Percentiles rank a stretch among this genome's conserved stretches.
Evolutionary conservation across 2,329 filamentous ascomycete species (phyloP).

Genomic region (Chaetomium olivaceum): DNA sequence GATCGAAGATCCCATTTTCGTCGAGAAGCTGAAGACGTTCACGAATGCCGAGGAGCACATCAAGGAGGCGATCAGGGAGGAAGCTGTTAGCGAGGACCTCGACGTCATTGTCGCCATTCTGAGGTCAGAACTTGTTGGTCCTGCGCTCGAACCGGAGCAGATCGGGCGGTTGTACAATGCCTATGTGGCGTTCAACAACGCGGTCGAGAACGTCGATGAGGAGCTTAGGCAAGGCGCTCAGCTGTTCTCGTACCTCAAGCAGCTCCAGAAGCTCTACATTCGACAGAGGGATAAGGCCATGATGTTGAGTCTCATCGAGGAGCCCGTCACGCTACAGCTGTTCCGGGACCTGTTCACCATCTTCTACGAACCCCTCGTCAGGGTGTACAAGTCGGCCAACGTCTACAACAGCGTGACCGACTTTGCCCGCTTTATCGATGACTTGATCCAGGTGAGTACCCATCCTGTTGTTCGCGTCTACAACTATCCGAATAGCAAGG

Average conservation of each 20-base stretch:
- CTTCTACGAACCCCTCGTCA: slow-evolving; percentile 95
- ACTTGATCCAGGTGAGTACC: slow-evolving; percentile 73
- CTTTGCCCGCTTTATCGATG: slow-evolving; percentile 89
- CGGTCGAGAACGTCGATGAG: slow-evolving; percentile 85
- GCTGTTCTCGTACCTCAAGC: slow-evolving; percentile 92
- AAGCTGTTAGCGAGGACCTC: slow-evolving; percentile 71
- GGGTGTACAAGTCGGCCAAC: slow-evolving; percentile 98
- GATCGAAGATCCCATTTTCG: slow-evolving; percentile 78
- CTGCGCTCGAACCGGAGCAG: slow-evolving; percentile 71
- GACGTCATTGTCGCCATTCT: slow-evolving; percentile 86
- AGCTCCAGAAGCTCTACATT: slow-evolving; percentile 87
- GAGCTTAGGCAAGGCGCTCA: slow-evolving; percentile 87
- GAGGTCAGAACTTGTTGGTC: slow-evolving; percentile 73
- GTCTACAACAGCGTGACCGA: slow-evolving; percentile 97
- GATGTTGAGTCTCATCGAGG: slow-evolving; percentile 95
- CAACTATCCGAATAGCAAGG: slow-evolving; percentile 24
- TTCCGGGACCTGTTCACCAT: slow-evolving; percentile 97
- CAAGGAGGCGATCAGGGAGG: slow-evolving; percentile 71
- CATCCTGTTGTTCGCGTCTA: not conserved
- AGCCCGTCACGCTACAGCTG: slow-evolving; percentile 93
- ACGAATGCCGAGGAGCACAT: slow-evolving; percentile 71
- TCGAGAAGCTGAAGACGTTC: slow-evolving; percentile 79
- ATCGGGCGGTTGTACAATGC: slow-evolving; percentile 87
- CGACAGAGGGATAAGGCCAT: slow-evolving; percentile 92
- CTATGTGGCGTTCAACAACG: slow-evolving; percentile 93